Evolutionary conservation across 192 early-diverging fungal species (phyloP).

Genomic region (Pilobolus umbonatus): DNA sequence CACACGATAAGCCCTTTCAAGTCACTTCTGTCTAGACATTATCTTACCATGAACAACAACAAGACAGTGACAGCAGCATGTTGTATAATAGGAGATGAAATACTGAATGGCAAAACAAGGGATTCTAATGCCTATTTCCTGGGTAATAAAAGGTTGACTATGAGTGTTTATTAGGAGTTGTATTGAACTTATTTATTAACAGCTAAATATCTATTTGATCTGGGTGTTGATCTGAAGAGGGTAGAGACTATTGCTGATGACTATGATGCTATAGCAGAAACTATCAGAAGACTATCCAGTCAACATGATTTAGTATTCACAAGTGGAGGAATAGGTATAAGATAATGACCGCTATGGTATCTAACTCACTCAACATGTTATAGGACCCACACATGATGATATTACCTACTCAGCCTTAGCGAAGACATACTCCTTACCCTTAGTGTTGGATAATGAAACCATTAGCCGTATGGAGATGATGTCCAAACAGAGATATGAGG

Average conservation of each 20-base stretch:
- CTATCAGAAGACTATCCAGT: slow-evolving; percentile 43
- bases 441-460: slow-evolving; percentile 52
- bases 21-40: no score
- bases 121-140: slow-evolving; percentile 59
- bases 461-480: slow-evolving; percentile 48
- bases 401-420: slow-evolving; percentile 64
- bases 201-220: slow-evolving; percentile 55
- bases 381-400: slow-evolving; percentile 61
- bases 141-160: slow-evolving; percentile 18
- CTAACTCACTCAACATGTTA: not conserved
- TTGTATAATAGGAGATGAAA: slow-evolving; percentile 68
- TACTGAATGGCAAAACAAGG: slow-evolving; percentile 64
- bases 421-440: slow-evolving; percentile 45
- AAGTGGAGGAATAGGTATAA: slow-evolving; percentile 63
- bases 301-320: slow-evolving; percentile 61
- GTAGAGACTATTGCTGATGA: slow-evolving; percentile 56
- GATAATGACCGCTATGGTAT: not conserved
- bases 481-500: not conserved
- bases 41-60: not conserved
- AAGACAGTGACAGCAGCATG: slow-evolving; percentile 41
- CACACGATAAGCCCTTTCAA: no score
- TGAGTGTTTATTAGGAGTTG: not conserved
- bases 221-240: slow-evolving; percentile 52
- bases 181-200: not conserved
- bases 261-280: slow-evolving; percentile 38